A percentile compares a stretch with the other conserved stretches of the same genome.
Evolutionary conservation across 192 early-diverging fungal genomes (phyloP).

Genomic region (Rhizophlyctis rosea): DNA sequence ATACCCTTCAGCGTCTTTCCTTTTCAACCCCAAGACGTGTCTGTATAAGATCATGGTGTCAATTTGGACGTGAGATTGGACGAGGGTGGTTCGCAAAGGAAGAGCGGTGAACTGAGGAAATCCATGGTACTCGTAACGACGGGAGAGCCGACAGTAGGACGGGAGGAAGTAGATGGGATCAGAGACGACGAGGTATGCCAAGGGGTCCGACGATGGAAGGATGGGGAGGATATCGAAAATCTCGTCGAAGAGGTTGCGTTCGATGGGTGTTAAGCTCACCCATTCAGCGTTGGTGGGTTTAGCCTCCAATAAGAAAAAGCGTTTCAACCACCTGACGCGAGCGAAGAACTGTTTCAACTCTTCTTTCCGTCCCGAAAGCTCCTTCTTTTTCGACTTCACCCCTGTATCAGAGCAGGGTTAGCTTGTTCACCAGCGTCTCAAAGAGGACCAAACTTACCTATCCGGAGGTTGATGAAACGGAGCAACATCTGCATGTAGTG

Average conservation of each 20-base stretch:
- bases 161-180: not conserved
- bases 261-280: not conserved
- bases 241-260: constrained; percentile 11
- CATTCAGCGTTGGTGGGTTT: not conserved
- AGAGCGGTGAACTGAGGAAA: constrained; percentile 2
- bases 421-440: too few species aligned
- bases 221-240: not conserved
- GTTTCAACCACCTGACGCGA: constrained; percentile 4
- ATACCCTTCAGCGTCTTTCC: too few species aligned
- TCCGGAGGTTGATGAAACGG: constrained; percentile 4
- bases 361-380: constrained; percentile 1
- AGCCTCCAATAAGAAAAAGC: not conserved
- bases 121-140: constrained; percentile 4
- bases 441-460: not conserved
- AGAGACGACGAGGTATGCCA: not conserved
- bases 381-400: too few species aligned
- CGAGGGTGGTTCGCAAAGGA: not conserved
- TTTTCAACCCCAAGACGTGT: not conserved
- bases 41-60: constrained; percentile 2
- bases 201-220: not conserved
- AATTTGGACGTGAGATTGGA: constrained; percentile 8
- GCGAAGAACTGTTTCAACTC: not conserved
- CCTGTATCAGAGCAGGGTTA: too few species aligned
- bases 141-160: constrained; percentile 4
- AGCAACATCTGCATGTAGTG: constrained; percentile 8